Evolutionary conservation across 257 asterid species (phyloP), one percentile per base, ranked within the genome.

Genomic region (Plantago elongata): DNA sequence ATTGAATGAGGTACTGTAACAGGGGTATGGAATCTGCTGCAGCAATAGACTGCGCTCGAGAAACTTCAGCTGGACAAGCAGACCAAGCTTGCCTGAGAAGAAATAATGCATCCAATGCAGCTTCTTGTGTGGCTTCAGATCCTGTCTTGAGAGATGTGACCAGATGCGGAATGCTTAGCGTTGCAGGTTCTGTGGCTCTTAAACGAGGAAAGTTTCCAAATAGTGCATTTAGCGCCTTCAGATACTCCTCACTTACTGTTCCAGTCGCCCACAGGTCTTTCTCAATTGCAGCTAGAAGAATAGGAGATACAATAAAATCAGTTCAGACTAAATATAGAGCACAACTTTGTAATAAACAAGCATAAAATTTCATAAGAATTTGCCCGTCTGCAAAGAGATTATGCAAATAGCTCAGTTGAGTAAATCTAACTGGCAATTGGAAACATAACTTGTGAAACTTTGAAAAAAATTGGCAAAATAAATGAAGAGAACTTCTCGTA

Each of bases 1-100:
- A 93, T 61, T 93, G 97, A 66, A 92, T 92, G 81, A 92, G 75
- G 80, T 84, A 92, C 66, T 92, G 97, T 69, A 93, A 77, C 59
- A 89, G 82, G 43, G 97, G 91, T 70, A 93, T 93, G 50, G 92
- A 95, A 62, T 89, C 97, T 6, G 99, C 99, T 47, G 97, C 96
- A 61, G 99, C 97, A 56, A 89, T 89, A 61, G 97, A 89, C 56
- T 93, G 99, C 1, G 99, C 97, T 50, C 96, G 79, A 65, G 99
- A 93, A 69, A 93, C 90, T 79, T 93, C 99, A 17, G 96, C 94
- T 11, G 95, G 96, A 70, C 99, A 89, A 5, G 99, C 99, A 11
- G 97, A 83, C 99, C 99, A 93, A 52, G 99, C 97, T 76, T 93
- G 97, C 76, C 99, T 71, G 54, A 93, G 96, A 75, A 89, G 83